Base-by-base conservation (phyloP, 2,329 filamentous ascomycete genomes). In the Hypoxylon sp. region DNA sequence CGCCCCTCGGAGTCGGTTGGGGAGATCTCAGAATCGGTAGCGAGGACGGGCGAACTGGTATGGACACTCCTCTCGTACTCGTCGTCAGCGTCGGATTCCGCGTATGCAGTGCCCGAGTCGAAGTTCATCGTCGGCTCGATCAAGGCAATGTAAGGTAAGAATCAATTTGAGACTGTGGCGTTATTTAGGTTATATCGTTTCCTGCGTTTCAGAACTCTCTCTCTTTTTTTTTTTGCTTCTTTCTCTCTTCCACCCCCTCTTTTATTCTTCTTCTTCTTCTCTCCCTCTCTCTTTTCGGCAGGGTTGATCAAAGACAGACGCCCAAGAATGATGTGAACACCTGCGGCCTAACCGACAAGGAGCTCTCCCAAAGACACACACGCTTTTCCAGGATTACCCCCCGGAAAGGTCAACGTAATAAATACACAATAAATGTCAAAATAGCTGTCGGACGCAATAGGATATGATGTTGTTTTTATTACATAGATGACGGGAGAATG, bases 71-170 rank as follows among this genome's bases (percentile, higher is more conserved):
- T 86, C 85, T 94, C 92, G 79, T 93, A 94, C 83, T 94, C 92
- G 81, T 94, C 92, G 81, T 94, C 92, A 75, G 91, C 91, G 78
- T 93, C 92, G 73, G 90, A 93, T 81, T 93, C 92, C 79, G 92
- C 89, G 80, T 94, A 94, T 68, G 90, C 88, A 72, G 89, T 90
- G 76, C 88, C 88, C 71, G 85, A 85, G 75, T 88, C 87, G 81
- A 90, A 90, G 79, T 86, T 87, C 87, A 88, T 88, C 62, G 75
- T 77, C 72, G 67, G 24, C 51, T 62, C 39, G 57, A 44, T 42
- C 53, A 53, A 66, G 31, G 52, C 53, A 61, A 63, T 33, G 58
- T 33, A 59, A 67, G 59, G 55, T 35, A 47, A 54, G 50, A 63
- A 64, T 53, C 37, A 58, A 55, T 64, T 67, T 60, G 64, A 72